phyloP scores from a whole-genome alignment of 306 rosid species.

The Glycine tomentella region DNA sequence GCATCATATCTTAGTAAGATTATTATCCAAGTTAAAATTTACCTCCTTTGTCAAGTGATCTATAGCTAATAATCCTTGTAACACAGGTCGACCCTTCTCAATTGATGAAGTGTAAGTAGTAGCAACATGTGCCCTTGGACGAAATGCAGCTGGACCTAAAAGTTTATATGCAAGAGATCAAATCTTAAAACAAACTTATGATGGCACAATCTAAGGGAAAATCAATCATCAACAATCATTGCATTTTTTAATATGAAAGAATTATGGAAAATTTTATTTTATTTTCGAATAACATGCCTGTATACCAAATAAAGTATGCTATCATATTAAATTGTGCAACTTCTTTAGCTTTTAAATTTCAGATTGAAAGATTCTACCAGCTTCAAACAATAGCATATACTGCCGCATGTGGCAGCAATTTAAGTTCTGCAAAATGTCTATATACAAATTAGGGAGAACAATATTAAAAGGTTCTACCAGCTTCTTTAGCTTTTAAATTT shows the following conservation, averaged over 20 bases:
- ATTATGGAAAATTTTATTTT: neutral
- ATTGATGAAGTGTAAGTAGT: conserved; percentile 75
- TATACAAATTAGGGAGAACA: neutral
- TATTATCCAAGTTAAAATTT: conserved; percentile 43
- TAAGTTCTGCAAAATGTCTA: conserved; percentile 13
- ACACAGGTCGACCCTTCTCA: conserved; percentile 97
- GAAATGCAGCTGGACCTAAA: conserved; percentile 99
- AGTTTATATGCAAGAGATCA: conserved; percentile 47
- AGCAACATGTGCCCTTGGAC: conserved; percentile 92
- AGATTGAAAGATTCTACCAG: conserved; percentile 17
- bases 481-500: conserved; percentile 37
- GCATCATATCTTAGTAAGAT: conserved; percentile 25
- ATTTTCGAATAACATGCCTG: too few species aligned
- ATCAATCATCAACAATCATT: conserved; percentile 35
- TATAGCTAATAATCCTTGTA: conserved; percentile 96
- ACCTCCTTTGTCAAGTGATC: conserved; percentile 95
- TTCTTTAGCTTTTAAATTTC: conserved; percentile 35
- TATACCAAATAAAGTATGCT: neutral
- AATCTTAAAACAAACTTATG: conserved; percentile 28
- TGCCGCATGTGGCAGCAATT: conserved; percentile 24
- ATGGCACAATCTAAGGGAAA: conserved; percentile 34
- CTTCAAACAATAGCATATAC: conserved; percentile 16
- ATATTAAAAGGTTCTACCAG: neutral
- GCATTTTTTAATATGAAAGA: conserved; percentile 3
- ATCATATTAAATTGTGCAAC: conserved; percentile 33